phyloP scores from a whole-genome alignment of 768 basidiomycete species.

The Chiua virens region DNA sequence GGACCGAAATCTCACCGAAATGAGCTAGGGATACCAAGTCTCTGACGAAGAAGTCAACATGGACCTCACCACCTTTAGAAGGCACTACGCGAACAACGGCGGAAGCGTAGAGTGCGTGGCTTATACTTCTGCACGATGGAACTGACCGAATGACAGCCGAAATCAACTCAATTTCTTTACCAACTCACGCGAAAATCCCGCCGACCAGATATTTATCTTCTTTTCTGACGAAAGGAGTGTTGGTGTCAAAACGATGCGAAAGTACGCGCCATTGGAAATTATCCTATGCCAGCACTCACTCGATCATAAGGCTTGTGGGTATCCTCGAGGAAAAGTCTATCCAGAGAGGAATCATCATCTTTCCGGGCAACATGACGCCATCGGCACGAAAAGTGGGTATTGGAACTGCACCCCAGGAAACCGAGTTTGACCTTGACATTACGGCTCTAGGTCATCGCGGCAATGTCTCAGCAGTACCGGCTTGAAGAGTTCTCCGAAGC shows the following conservation, averaged over 20 bases:
- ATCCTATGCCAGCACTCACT: conserved; percentile 10
- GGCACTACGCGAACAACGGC: conserved; percentile 65
- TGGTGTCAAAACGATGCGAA: conserved; percentile 96
- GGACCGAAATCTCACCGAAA: conserved; percentile 17
- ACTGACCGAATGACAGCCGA: conserved; percentile 54
- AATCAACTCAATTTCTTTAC: conserved; percentile 90
- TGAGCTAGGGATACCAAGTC: conserved; percentile 81
- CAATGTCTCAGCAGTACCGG: conserved; percentile 82
- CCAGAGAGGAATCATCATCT: conserved; percentile 90
- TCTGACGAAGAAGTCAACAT: conserved; percentile 93
- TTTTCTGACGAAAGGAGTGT: conserved; percentile 97
- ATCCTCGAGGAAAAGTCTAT: conserved; percentile 93
- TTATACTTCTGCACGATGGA: neutral
- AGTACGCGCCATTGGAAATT: conserved; percentile 51
- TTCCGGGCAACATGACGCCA: conserved; percentile 94
- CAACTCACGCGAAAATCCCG: conserved; percentile 59
- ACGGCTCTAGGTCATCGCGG: conserved; percentile 74
- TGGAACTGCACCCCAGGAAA: neutral
- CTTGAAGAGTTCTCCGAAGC: conserved; percentile 97
- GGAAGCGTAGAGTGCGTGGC: conserved; percentile 82
- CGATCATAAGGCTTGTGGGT: conserved; percentile 62
- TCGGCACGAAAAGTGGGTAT: conserved; percentile 84
- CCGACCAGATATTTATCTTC: conserved; percentile 88
- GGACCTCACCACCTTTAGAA: conserved; percentile 77
- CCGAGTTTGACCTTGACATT: neutral